Conservation (phyloP, 2,329 filamentous ascomycete species). For the Dactylella cylindrospora region DNA sequence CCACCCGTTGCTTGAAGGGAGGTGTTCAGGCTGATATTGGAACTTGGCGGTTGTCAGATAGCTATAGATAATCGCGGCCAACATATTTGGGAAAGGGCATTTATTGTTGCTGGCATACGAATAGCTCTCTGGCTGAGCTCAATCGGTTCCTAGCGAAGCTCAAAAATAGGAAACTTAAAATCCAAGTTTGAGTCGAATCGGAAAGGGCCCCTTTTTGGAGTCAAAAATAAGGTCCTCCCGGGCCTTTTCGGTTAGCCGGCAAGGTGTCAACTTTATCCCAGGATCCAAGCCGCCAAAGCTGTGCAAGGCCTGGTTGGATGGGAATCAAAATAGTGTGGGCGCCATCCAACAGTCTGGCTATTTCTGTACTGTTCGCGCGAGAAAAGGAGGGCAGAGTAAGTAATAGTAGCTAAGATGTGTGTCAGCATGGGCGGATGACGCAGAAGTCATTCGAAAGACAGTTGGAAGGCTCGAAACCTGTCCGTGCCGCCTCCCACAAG, state of each 20-base stretch:
- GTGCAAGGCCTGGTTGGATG: constrained; percentile 23
- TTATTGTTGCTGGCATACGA: too few species aligned
- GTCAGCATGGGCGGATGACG: constrained; percentile 38
- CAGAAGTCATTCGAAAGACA: constrained; percentile 6
- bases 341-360: background rate
- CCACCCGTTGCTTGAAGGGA: too few species aligned
- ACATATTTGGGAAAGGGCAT: too few species aligned
- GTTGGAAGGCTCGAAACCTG: too few species aligned
- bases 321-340: constrained; percentile 17
- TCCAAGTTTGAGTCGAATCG: background rate
- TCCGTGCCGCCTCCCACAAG: too few species aligned
- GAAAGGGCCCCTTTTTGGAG: background rate
- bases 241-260: constrained; percentile 32
- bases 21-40: too few species aligned
- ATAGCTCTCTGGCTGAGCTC: too few species aligned
- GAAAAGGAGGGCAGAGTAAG: constrained; percentile 4
- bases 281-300: too few species aligned
- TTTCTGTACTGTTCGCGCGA: constrained; percentile 4
- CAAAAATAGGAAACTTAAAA: background rate
- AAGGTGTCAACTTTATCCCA: too few species aligned
- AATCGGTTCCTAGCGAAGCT: too few species aligned
- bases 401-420: constrained; percentile 21
- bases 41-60: too few species aligned
- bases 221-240: constrained; percentile 12
- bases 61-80: too few species aligned